Evolutionary conservation across 2,329 filamentous ascomycete species (phyloP).

Genomic region (Botrytis tulipae): DNA sequence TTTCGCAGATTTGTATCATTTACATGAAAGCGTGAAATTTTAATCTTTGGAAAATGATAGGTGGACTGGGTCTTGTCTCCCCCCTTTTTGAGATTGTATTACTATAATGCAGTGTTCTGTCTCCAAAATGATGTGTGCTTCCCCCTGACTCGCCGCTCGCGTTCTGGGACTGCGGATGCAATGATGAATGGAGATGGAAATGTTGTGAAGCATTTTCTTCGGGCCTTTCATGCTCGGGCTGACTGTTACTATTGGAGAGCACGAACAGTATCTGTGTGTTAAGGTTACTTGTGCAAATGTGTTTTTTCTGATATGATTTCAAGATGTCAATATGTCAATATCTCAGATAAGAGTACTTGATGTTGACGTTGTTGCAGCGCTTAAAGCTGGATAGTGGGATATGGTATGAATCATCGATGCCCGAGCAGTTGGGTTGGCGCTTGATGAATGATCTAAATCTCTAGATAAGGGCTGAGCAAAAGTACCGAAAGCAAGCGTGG

Average conservation of each 20-base stretch:
- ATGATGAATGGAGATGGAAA: neutral
- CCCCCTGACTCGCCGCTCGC: constrained; percentile 1
- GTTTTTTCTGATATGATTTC: neutral
- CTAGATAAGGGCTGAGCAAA: neutral
- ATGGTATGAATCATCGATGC: neutral
- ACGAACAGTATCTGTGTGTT: neutral
- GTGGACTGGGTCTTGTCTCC: too few species aligned
- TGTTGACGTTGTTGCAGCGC: neutral
- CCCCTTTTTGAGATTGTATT: neutral
- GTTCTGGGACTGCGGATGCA: neutral
- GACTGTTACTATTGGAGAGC: neutral
- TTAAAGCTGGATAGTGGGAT: neutral
- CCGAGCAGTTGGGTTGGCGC: neutral
- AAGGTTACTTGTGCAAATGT: neutral
- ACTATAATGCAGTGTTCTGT: neutral
- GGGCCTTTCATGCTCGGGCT: constrained; percentile 4
- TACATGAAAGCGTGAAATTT: neutral
- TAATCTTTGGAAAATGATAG: neutral
- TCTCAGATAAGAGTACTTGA: neutral
- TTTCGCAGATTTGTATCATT: neutral
- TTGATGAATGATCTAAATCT: neutral
- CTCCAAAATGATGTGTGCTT: neutral
- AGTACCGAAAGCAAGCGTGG: neutral
- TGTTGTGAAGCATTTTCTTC: constrained; percentile 8
- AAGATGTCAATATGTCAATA: neutral